Evolutionary conservation across 2,329 filamentous ascomycete species (phyloP).

Genomic region (Cadophora sp.): DNA sequence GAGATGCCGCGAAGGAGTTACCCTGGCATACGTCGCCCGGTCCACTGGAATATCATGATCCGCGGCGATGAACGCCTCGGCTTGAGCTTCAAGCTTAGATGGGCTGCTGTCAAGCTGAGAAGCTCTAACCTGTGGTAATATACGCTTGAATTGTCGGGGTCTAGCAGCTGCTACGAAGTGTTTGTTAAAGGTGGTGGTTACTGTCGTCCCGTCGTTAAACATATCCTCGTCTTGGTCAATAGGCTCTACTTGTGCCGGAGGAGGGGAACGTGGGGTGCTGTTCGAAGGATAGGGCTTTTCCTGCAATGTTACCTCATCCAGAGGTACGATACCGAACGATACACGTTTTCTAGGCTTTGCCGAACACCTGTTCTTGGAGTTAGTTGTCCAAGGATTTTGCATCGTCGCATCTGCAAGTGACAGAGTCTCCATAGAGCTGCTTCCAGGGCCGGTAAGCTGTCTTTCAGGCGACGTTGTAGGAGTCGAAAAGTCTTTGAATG

Average conservation of each 20-base stretch:
- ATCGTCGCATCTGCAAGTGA: conserved; percentile 35
- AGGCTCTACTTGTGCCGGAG: conserved; percentile 25
- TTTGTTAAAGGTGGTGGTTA: conserved; percentile 27
- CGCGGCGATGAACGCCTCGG: conserved; percentile 55
- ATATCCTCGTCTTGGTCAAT: conserved; percentile 27
- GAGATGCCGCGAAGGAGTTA: conserved; percentile 49
- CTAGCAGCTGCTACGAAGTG: conserved; percentile 30
- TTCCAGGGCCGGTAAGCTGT: neutral
- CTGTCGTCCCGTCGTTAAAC: conserved; percentile 29
- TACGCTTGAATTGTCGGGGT: conserved; percentile 25
- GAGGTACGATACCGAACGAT: conserved; percentile 37
- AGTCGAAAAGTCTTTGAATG: conserved; percentile 36
- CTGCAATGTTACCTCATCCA: conserved; percentile 16
- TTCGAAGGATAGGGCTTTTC: neutral
- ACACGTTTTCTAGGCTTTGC: conserved; percentile 38
- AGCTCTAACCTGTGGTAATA: conserved; percentile 21
- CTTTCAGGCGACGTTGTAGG: conserved; percentile 27
- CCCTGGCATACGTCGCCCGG: neutral
- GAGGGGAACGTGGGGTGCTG: conserved; percentile 30
- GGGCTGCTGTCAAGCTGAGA: conserved; percentile 44
- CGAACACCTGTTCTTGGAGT: conserved; percentile 23
- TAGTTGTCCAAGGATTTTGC: conserved; percentile 40
- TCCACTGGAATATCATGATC: conserved; percentile 44
- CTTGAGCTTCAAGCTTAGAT: conserved; percentile 54
- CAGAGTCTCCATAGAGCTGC: conserved; percentile 33